These are phyloP conservation scores for Trametes gibbosa DNA, from an alignment of 768 basidiomycete species.

Conservation along the genomic window DNA sequence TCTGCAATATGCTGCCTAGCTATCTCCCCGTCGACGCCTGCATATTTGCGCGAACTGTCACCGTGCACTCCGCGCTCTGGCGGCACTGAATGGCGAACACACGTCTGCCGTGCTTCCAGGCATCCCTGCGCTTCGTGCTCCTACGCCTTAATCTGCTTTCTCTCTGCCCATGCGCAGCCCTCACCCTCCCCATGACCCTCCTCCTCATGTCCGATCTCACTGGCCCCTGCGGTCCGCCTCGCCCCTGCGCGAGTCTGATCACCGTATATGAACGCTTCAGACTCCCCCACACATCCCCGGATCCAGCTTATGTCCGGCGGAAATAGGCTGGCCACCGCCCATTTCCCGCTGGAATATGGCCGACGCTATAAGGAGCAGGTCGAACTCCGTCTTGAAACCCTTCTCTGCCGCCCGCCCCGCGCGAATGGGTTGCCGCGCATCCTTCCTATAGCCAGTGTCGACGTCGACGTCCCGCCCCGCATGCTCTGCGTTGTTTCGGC, in stretches of 20 bases:
- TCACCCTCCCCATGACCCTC: constrained; percentile 10
- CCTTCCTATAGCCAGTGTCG: neutral
- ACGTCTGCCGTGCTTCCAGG: constrained; percentile 17
- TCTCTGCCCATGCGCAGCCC: constrained; percentile 5
- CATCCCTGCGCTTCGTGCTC: constrained; percentile 10
- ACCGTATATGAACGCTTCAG: constrained; percentile 1
- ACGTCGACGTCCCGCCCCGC: neutral
- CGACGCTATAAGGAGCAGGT: neutral
- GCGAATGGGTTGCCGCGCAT: neutral
- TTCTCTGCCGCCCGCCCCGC: neutral
- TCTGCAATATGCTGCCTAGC: constrained; percentile 1
- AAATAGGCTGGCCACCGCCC: constrained; percentile 7
- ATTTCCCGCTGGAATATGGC: constrained; percentile 5
- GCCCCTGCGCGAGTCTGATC: neutral
- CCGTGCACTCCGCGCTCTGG: constrained; percentile 15
- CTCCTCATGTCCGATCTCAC: constrained; percentile 15
- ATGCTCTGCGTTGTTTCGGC: neutral
- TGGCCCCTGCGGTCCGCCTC: neutral
- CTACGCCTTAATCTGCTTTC: constrained; percentile 14
- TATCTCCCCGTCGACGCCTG: constrained; percentile 9
- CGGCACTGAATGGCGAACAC: constrained; percentile 16
- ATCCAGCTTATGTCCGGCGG: constrained; percentile 5
- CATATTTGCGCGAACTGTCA: constrained; percentile 10
- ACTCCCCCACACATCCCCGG: neutral
- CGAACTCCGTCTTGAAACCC: constrained; percentile 1